phyloP scores from a whole-genome alignment of 495 filamentous ascomycete genomes.

The Achaetomiella virescens region DNA sequence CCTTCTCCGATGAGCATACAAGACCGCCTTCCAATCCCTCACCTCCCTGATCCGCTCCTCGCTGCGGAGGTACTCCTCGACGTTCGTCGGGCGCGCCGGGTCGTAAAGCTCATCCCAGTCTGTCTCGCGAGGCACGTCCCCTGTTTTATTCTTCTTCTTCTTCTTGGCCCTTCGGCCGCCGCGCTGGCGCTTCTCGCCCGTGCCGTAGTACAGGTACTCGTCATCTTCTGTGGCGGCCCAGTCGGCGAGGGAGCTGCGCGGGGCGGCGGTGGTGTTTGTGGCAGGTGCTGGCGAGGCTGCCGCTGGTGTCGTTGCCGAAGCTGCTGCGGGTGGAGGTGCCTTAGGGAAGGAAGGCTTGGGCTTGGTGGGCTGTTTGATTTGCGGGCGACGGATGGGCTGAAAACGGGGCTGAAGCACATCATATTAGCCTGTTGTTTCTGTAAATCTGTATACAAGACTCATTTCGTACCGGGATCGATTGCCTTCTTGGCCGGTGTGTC shows the following conservation, averaged over 20 bases:
- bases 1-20: conserved; percentile 68
- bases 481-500: conserved; percentile 62
- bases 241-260: conserved; percentile 67
- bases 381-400: conserved; percentile 69
- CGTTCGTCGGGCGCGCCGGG: conserved; percentile 73
- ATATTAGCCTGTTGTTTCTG: conserved; percentile 1
- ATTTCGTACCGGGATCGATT: conserved; percentile 67
- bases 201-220: conserved; percentile 45
- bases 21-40: conserved; percentile 78
- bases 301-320: conserved; percentile 18
- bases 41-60: conserved; percentile 78
- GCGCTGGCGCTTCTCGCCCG: conserved; percentile 60
- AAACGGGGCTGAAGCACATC: conserved; percentile 63
- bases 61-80: conserved; percentile 78
- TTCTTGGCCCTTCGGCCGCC: conserved; percentile 79
- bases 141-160: conserved; percentile 77
- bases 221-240: conserved; percentile 69
- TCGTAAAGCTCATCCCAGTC: conserved; percentile 96
- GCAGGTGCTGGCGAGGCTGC: conserved; percentile 12
- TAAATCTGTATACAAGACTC: neutral
- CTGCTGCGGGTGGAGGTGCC: conserved; percentile 21
- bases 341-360: conserved; percentile 56
- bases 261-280: conserved; percentile 27
- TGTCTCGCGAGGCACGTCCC: conserved; percentile 53
- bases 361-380: conserved; percentile 63